A percentile compares a stretch with the other conserved stretches of the same genome.
Evolutionary conservation across 2,329 filamentous ascomycete genomes (phyloP).

Genomic region (Microdochium bolleyi): DNA sequence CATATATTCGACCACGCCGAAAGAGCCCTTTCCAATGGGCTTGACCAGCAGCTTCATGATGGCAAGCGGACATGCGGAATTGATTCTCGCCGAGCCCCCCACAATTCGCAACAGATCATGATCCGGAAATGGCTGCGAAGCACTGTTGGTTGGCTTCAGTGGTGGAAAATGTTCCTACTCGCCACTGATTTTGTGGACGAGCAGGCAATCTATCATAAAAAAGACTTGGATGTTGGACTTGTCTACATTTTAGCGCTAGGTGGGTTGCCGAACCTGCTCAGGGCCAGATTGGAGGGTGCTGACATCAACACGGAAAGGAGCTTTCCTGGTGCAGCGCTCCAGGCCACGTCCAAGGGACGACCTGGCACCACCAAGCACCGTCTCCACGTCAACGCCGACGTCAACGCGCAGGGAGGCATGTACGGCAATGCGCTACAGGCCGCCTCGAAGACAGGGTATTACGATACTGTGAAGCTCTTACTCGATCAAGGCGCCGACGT

Average conservation of each 20-base stretch:
- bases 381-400: neutral
- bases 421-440: constrained; percentile 4
- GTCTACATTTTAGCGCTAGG: constrained; percentile 1
- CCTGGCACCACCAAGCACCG: too few species aligned
- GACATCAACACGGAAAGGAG: neutral
- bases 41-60: neutral
- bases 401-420: constrained; percentile 1
- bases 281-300: neutral
- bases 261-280: neutral
- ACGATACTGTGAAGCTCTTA: constrained; percentile 12
- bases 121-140: neutral
- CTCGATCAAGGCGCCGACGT: neutral
- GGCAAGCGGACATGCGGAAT: too few species aligned
- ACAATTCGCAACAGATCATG: neutral
- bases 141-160: too few species aligned
- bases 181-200: too few species aligned
- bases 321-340: neutral
- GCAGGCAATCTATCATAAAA: neutral
- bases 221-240: neutral
- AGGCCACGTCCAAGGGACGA: neutral
- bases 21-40: neutral
- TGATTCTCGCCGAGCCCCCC: too few species aligned
- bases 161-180: too few species aligned
- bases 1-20: constrained; percentile 5
- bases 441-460: constrained; percentile 4